These are phyloP conservation scores for Monoraphidium neglectum DNA, from an alignment of 139 green algal genomes.

Conservation along the genomic window DNA sequence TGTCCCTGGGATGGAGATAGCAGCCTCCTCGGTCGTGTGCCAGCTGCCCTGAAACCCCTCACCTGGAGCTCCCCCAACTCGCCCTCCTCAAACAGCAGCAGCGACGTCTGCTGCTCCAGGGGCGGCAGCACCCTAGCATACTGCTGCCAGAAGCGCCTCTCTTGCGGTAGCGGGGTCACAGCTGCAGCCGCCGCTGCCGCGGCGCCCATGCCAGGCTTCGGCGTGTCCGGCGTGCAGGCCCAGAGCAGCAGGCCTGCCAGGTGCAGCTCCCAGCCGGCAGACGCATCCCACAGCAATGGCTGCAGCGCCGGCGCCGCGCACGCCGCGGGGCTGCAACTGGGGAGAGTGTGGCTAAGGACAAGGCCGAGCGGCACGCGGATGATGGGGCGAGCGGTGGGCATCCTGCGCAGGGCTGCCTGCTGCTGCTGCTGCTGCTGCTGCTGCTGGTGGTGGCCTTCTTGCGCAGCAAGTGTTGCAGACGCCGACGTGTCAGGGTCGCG, in stretches of 20 bases:
- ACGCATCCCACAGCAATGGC: background rate
- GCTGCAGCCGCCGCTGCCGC: background rate
- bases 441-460: no score
- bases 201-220: background rate
- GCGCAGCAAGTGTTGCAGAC: no score
- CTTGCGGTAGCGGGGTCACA: background rate
- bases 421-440: no score
- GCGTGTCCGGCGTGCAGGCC: slow-evolving; percentile 29
- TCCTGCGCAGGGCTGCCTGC: no score
- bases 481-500: no score
- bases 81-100: background rate
- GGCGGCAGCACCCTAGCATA: slow-evolving; percentile 23
- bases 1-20: no score
- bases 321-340: slow-evolving; percentile 20
- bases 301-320: background rate
- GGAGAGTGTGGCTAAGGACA: slow-evolving; percentile 15
- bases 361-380: slow-evolving; percentile 17
- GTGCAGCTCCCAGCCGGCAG: slow-evolving; percentile 9
- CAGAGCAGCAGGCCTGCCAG: no score
- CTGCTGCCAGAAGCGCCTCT: slow-evolving; percentile 17
- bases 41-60: no score
- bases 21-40: no score
- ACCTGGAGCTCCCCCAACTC: slow-evolving; percentile 29
- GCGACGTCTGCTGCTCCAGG: background rate
- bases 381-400: background rate